phyloP scores from a whole-genome alignment of 352 stramenopile genomes.

The Globisporangium spiculum region DNA sequence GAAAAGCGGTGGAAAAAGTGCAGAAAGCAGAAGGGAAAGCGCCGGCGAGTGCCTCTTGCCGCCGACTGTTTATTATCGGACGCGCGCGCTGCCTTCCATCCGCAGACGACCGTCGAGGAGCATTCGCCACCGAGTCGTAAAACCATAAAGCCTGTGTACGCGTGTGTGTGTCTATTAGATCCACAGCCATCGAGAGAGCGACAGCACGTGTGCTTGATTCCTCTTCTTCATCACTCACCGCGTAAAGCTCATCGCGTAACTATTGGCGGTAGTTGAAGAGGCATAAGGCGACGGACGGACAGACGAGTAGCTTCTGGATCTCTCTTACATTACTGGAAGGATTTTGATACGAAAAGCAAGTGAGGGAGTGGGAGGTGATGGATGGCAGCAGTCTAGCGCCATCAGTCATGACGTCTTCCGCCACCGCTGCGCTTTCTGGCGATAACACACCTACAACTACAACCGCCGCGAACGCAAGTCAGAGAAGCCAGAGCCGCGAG shows the following conservation, averaged over 20 bases:
- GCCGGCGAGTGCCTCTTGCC: background rate
- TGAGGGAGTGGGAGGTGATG: background rate
- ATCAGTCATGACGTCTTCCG: background rate
- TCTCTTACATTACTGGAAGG: background rate
- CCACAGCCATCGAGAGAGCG: background rate
- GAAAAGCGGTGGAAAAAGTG: constrained; percentile 42
- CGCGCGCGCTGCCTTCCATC: background rate
- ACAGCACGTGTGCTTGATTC: background rate
- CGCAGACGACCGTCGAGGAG: background rate
- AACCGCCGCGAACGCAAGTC: background rate
- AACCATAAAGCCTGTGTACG: background rate
- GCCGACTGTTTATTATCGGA: background rate
- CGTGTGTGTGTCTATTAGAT: background rate
- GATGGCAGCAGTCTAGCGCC: background rate
- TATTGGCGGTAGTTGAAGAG: background rate
- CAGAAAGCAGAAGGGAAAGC: constrained; percentile 27
- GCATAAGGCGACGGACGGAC: background rate
- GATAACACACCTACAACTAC: background rate
- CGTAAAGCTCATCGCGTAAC: too few relatives aligned
- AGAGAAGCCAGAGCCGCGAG: background rate
- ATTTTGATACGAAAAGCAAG: background rate
- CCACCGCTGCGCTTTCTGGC: background rate
- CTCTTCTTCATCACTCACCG: background rate
- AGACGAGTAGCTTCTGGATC: background rate
- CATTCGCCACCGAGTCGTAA: background rate